Conservation (phyloP, 257 asterid species). For the Jacaranda mimosifolia region DNA sequence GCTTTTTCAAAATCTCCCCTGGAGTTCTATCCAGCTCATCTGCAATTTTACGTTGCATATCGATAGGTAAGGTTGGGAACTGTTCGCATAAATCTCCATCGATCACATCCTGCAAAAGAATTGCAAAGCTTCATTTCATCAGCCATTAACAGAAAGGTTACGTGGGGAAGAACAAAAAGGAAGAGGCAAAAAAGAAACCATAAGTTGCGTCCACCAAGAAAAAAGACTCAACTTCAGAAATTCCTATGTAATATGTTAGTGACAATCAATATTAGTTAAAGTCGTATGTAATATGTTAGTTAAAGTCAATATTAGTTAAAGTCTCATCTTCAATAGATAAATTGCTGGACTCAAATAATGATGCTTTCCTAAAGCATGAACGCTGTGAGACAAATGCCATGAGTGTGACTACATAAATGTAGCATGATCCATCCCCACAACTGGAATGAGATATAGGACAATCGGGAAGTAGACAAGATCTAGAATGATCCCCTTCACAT, state of each 20-base stretch:
- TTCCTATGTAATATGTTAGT: background rate
- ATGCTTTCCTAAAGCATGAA: background rate
- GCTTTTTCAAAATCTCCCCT: constrained; percentile 90
- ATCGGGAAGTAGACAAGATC: background rate
- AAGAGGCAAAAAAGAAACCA: background rate
- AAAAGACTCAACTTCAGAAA: constrained; percentile 1
- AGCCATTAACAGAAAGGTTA: constrained; percentile 11
- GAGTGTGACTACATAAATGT: background rate
- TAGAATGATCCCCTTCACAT: background rate
- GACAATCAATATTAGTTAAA: background rate
- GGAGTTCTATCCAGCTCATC: constrained; percentile 99
- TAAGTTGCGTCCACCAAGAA: background rate
- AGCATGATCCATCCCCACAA: constrained; percentile 6
- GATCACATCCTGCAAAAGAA: constrained; percentile 80
- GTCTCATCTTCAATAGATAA: background rate
- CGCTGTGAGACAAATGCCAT: background rate
- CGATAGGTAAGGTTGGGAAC: constrained; percentile 92
- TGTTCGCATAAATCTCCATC: constrained; percentile 98
- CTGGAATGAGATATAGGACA: background rate
- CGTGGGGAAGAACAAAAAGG: background rate
- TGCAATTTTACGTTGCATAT: constrained; percentile 94
- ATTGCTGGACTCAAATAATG: background rate
- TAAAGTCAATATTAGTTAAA: background rate
- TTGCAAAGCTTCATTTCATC: constrained; percentile 28
- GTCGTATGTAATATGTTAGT: background rate